phyloP scores from a whole-genome alignment of 176 grass and related monocot species.

The Guadua angustifolia region DNA sequence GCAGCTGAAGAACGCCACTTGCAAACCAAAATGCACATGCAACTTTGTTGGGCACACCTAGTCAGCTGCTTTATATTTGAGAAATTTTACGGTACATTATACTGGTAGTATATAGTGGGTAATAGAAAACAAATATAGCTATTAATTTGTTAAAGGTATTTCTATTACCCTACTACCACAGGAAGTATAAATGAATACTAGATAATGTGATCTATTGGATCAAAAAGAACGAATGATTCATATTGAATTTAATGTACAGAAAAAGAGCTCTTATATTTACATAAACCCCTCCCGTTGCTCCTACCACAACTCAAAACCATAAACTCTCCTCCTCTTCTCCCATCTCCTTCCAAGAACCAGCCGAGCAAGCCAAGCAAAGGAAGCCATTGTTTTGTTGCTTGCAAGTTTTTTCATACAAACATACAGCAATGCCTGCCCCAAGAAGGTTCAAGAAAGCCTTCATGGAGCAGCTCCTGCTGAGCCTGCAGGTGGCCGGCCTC shows the following conservation, averaged over 20 bases:
- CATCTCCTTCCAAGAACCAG: slow-evolving; percentile 21
- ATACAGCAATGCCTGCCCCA: slow-evolving; percentile 41
- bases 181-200: too few species aligned
- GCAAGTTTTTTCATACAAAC: background rate
- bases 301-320: slow-evolving; percentile 17
- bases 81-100: too few species aligned
- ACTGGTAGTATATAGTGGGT: too few species aligned
- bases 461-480: slow-evolving; percentile 46
- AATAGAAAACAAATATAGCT: too few species aligned
- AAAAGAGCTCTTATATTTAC: slow-evolving; percentile 27
- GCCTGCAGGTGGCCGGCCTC: slow-evolving; percentile 46
- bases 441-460: slow-evolving; percentile 54
- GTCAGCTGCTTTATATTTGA: slow-evolving; percentile 29
- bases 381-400: background rate
- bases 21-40: slow-evolving; percentile 32
- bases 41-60: slow-evolving; percentile 40
- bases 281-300: slow-evolving; percentile 35
- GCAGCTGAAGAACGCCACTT: slow-evolving; percentile 43
- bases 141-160: too few species aligned
- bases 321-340: background rate
- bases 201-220: too few species aligned
- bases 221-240: too few species aligned
- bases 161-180: too few species aligned
- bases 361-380: background rate
- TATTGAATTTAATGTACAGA: too few species aligned